Percentiles rank a stretch among this genome's conserved stretches.
These are phyloP conservation scores for Melaleuca alternifolia DNA, from an alignment of 345 rosid species.

Conservation along the genomic window DNA sequence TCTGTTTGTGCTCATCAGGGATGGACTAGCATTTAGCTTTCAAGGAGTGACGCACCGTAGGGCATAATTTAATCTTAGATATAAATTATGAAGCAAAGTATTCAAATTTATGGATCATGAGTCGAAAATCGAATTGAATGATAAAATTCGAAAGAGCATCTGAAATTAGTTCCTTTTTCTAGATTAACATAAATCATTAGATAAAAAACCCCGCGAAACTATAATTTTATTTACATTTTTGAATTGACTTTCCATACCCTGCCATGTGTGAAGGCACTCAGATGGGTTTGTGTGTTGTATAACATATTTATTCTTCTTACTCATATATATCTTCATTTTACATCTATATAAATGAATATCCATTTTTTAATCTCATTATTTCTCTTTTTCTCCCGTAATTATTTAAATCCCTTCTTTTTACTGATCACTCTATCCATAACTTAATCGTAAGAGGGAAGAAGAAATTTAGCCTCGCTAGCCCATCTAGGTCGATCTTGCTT, in stretches of 20 bases:
- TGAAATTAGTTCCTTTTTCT: neutral
- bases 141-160: neutral
- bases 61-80: neutral
- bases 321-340: too few species aligned
- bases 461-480: neutral
- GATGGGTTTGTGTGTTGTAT: neutral
- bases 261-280: neutral
- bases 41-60: neutral
- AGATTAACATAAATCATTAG: fast-evolving
- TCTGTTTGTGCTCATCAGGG: neutral
- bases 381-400: neutral
- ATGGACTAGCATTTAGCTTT: neutral
- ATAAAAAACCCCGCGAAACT: fast-evolving
- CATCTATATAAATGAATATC: neutral
- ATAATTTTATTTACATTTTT: neutral
- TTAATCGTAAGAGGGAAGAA: neutral
- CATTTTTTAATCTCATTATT: neutral
- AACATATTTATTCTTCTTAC: neutral
- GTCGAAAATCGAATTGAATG: neutral
- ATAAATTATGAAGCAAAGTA: neutral
- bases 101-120: fast-evolving
- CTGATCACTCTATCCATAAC: neutral
- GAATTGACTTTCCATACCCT: too few species aligned
- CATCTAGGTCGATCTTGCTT: neutral
- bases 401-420: neutral